Percentiles rank a stretch among this genome's conserved stretches.
Evolutionary conservation across 2,329 filamentous ascomycete species (phyloP).

Genomic region (Pseudogymnoascus sp.): DNA sequence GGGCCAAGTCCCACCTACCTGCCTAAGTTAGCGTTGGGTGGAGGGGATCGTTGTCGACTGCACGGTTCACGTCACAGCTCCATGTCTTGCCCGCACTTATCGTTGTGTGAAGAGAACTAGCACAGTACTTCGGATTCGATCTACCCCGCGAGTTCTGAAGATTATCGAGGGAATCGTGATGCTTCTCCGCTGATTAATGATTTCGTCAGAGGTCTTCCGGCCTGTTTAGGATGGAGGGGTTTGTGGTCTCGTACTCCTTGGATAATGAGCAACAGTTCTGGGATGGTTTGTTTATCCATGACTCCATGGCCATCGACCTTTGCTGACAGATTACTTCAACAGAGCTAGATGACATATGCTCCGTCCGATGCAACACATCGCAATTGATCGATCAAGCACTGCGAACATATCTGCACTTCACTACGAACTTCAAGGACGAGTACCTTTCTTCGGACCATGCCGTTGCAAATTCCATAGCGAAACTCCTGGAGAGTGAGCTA

Average conservation of each 20-base stretch:
- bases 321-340: constrained; percentile 12
- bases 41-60: background rate
- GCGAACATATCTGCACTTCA: constrained; percentile 73
- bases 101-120: background rate
- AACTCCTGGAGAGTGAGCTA: constrained; percentile 65
- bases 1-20: background rate
- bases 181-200: constrained; percentile 9
- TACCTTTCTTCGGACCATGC: constrained; percentile 72
- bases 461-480: constrained; percentile 69
- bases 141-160: constrained; percentile 5
- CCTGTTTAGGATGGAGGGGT: constrained; percentile 39
- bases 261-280: constrained; percentile 83
- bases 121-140: background rate
- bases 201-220: constrained; percentile 4
- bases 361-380: constrained; percentile 43
- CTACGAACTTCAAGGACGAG: constrained; percentile 66
- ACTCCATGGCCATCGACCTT: background rate
- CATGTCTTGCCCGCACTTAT: background rate
- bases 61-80: constrained; percentile 5
- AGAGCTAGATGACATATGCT: constrained; percentile 62
- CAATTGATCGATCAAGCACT: constrained; percentile 75
- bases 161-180: constrained; percentile 5
- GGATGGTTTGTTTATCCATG: constrained; percentile 54
- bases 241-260: constrained; percentile 59
- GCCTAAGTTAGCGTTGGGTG: background rate